phyloP scores from a whole-genome alignment of 176 grass and related monocot species.

The Oryza australiensis region DNA sequence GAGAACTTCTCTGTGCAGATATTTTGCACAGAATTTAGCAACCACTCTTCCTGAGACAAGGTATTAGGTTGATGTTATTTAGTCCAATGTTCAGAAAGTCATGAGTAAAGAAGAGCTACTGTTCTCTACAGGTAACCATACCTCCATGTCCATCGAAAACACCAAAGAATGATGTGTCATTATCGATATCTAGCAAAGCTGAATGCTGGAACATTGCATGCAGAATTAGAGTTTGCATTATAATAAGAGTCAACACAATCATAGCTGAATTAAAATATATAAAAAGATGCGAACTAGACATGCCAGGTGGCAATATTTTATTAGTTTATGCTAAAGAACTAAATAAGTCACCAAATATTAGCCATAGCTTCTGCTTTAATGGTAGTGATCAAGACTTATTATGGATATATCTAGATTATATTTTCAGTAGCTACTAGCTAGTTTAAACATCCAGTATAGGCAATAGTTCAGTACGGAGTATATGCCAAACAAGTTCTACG shows the following conservation, averaged over 20 bases:
- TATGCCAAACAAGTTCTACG: not conserved
- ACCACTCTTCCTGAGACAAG: slow-evolving; percentile 81
- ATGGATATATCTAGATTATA: slow-evolving; percentile 1
- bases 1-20: slow-evolving; percentile 77
- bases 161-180: slow-evolving; percentile 78
- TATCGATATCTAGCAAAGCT: slow-evolving; percentile 74
- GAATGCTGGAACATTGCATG: slow-evolving; percentile 65
- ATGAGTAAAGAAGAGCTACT: slow-evolving; percentile 1
- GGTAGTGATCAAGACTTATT: not conserved
- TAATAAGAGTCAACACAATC: not conserved
- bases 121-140: slow-evolving; percentile 31
- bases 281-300: slow-evolving; percentile 2
- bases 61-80: not conserved
- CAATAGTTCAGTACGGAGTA: not conserved
- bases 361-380: not conserved
- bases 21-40: slow-evolving; percentile 95
- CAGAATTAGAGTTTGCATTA: slow-evolving; percentile 21
- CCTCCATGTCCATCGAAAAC: slow-evolving; percentile 99
- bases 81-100: slow-evolving; percentile 6
- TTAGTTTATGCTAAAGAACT: slow-evolving; percentile 3
- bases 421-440: not conserved
- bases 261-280: not conserved
- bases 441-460: not conserved
- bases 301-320: not conserved
- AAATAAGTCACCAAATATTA: not conserved